Percentiles rank a stretch among this genome's conserved stretches.
Conservation (phyloP, 2,329 filamentous ascomycete genomes). For the Saccharata proteae region DNA sequence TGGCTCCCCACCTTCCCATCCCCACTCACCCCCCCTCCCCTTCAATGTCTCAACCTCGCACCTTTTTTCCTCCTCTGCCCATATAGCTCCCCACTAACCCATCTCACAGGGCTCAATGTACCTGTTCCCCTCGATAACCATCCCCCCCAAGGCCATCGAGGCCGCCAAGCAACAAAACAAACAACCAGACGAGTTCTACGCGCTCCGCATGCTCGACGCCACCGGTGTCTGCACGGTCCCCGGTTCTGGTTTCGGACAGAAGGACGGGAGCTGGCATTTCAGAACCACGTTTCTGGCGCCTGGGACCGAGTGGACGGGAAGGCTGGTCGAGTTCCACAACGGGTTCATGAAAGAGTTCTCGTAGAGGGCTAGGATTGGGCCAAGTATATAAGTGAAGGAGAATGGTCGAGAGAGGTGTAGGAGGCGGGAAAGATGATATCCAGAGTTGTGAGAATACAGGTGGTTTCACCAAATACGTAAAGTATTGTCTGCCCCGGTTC, state of each 20-base stretch:
- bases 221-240: slow-evolving; percentile 93
- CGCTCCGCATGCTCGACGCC: slow-evolving; percentile 75
- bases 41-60: no score
- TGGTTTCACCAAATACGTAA: no score
- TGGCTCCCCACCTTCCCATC: not conserved
- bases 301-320: slow-evolving; percentile 85
- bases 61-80: no score
- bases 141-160: slow-evolving; percentile 63
- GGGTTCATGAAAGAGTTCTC: slow-evolving; percentile 78
- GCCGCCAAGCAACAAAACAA: slow-evolving; percentile 64
- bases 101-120: slow-evolving; percentile 76
- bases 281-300: slow-evolving; percentile 93
- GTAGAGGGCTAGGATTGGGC: no score
- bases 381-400: no score
- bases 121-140: slow-evolving; percentile 85
- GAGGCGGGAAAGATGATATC: no score
- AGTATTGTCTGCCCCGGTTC: no score
- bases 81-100: no score
- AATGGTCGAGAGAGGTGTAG: no score
- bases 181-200: slow-evolving; percentile 85
- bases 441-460: no score
- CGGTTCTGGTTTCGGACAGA: slow-evolving; percentile 88
- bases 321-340: slow-evolving; percentile 80
- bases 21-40: slow-evolving; percentile 1
- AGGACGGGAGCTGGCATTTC: slow-evolving; percentile 83